A percentile compares a stretch with the other conserved stretches of the same genome.
Evolutionary conservation across 1,284 basidiomycete species (phyloP).

Genomic region (Ustilago sp.): DNA sequence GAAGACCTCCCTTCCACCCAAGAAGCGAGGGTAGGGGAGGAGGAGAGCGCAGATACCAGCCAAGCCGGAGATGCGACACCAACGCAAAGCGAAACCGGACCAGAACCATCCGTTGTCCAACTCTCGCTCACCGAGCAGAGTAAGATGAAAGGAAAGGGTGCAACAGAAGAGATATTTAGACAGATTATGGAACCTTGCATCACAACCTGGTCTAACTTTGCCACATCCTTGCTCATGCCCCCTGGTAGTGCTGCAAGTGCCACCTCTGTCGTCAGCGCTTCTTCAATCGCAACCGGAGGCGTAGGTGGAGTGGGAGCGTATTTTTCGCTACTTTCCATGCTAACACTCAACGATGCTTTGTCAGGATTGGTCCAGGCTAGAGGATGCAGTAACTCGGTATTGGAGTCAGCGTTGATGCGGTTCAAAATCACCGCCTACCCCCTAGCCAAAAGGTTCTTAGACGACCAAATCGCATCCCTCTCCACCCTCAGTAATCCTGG

Average conservation of each 20-base stretch:
- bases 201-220: slow-evolving; percentile 41
- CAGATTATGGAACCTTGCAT: slow-evolving; percentile 66
- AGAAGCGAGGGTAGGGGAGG: neutral
- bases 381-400: slow-evolving; percentile 35
- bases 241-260: slow-evolving; percentile 17
- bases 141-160: slow-evolving; percentile 28
- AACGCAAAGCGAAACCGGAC: slow-evolving; percentile 6
- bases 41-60: neutral
- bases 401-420: slow-evolving; percentile 55
- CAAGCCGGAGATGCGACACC: slow-evolving; percentile 17
- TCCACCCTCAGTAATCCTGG: slow-evolving; percentile 14
- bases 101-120: slow-evolving; percentile 50
- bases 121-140: slow-evolving; percentile 41
- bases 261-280: slow-evolving; percentile 2
- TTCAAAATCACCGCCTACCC: slow-evolving; percentile 62
- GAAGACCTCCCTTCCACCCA: neutral
- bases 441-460: slow-evolving; percentile 49
- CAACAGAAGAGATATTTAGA: slow-evolving; percentile 61
- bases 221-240: slow-evolving; percentile 37
- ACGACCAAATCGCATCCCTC: slow-evolving; percentile 54
- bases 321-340: slow-evolving; percentile 49
- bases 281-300: neutral
- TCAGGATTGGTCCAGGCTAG: slow-evolving; percentile 28
- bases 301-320: slow-evolving; percentile 14
- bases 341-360: slow-evolving; percentile 48